Evolutionary conservation across 192 early-diverging fungal species (phyloP).

Genomic region (Coemansia reversa): DNA sequence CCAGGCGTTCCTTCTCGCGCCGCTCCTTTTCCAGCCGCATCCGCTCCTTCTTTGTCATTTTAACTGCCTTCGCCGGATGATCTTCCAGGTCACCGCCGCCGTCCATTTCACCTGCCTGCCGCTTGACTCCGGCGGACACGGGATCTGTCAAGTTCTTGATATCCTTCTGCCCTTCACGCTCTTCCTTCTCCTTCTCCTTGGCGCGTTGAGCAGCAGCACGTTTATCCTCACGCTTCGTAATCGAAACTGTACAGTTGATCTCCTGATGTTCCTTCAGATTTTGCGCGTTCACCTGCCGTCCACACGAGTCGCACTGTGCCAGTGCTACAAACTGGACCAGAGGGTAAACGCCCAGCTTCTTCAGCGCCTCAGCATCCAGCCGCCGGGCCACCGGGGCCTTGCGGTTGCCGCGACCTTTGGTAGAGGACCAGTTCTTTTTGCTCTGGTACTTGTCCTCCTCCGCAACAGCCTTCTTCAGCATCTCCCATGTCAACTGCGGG

Average conservation of each 20-base stretch:
- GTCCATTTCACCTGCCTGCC: constrained; percentile 20
- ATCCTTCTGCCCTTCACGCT: constrained; percentile 1
- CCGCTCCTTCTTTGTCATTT: constrained; percentile 43
- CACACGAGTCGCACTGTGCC: constrained; percentile 49
- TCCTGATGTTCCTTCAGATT: constrained; percentile 53
- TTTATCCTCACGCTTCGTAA: constrained; percentile 37
- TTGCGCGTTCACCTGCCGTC: constrained; percentile 46
- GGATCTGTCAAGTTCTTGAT: not conserved
- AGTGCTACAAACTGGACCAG: constrained; percentile 41
- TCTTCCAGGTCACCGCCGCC: constrained; percentile 3
- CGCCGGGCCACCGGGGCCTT: constrained; percentile 53
- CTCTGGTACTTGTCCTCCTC: constrained; percentile 59
- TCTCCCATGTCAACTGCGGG: constrained; percentile 46
- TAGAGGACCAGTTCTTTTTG: constrained; percentile 59
- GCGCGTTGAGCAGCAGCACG: not conserved
- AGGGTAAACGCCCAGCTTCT: constrained; percentile 52
- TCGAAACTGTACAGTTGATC: constrained; percentile 36
- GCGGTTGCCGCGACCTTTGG: constrained; percentile 54
- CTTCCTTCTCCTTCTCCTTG: constrained; percentile 12
- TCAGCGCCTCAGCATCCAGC: constrained; percentile 48
- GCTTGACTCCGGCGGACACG: constrained; percentile 16
- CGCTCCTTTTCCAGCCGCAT: constrained; percentile 44
- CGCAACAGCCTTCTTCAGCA: constrained; percentile 53
- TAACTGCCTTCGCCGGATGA: constrained; percentile 16
- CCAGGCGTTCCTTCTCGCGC: constrained; percentile 33